Conservation (phyloP, 2,329 filamentous ascomycete species). For the Penicillium sp. region DNA sequence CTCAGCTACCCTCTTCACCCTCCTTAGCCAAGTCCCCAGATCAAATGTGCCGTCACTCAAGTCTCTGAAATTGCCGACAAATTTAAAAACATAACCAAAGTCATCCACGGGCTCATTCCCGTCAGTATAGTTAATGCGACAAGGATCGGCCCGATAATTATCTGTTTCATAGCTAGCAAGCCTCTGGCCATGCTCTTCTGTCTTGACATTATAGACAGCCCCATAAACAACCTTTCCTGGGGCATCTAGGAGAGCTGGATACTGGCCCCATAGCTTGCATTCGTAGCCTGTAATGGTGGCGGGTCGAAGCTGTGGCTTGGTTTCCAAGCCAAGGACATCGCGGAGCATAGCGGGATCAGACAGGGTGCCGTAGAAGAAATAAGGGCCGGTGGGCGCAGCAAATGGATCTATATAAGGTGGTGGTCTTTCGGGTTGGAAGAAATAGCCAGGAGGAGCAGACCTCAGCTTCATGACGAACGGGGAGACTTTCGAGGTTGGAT, state of each 20-base stretch:
- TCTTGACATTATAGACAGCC: constrained; percentile 29
- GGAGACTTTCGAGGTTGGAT: constrained; percentile 22
- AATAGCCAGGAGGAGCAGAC: constrained; percentile 19
- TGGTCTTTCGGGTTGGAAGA: constrained; percentile 16
- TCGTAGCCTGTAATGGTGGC: constrained; percentile 31
- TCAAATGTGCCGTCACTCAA: constrained; percentile 28
- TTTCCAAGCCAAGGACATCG: constrained; percentile 29
- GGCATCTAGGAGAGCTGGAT: constrained; percentile 31
- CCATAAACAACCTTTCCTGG: constrained; percentile 27
- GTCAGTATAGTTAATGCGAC: constrained; percentile 27
- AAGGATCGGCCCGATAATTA: constrained; percentile 22
- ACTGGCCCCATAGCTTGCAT: constrained; percentile 37
- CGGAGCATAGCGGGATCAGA: constrained; percentile 33
- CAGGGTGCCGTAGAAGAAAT: constrained; percentile 47
- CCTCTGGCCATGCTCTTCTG: constrained; percentile 25
- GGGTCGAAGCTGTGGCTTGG: constrained; percentile 24
- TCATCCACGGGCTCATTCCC: constrained; percentile 20
- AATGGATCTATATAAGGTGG: constrained; percentile 5
- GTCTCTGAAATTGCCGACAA: constrained; percentile 26
- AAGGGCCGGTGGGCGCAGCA: constrained; percentile 28
- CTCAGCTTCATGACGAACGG: constrained; percentile 21
- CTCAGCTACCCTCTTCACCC: constrained; percentile 8
- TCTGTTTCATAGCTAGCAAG: constrained; percentile 32
- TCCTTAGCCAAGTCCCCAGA: constrained; percentile 25
- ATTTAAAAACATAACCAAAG: constrained; percentile 24